Percentiles rank a stretch among this genome's conserved stretches.
Evolutionary conservation across 768 basidiomycete species (phyloP).

Genomic region (Lyophyllum atratum): DNA sequence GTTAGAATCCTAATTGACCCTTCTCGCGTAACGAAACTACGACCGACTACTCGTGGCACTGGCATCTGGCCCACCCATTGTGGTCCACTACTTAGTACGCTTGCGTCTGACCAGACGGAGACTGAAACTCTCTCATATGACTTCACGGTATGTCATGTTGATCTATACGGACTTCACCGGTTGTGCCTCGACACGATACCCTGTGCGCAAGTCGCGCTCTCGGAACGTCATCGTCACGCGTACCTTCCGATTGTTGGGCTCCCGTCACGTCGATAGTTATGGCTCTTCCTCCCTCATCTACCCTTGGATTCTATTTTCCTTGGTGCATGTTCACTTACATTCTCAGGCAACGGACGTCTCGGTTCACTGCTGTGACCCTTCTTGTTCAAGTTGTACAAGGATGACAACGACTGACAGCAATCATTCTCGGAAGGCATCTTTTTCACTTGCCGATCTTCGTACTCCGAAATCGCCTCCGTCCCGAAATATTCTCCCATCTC

Average conservation of each 20-base stretch:
- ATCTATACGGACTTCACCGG: neutral
- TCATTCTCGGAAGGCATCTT: neutral
- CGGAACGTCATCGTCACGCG: neutral
- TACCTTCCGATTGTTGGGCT: neutral
- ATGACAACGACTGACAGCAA: neutral
- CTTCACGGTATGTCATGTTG: neutral
- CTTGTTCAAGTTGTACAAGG: neutral
- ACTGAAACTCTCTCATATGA: neutral
- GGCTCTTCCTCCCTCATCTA: neutral
- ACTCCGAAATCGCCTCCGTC: conserved; percentile 3
- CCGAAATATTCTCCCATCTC: conserved; percentile 1
- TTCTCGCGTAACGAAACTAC: neutral
- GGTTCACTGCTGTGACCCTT: neutral
- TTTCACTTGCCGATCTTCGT: neutral
- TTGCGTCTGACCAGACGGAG: neutral
- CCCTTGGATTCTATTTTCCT: neutral
- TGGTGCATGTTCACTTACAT: neutral
- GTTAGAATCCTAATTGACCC: neutral
- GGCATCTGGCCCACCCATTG: neutral
- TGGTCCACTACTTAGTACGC: neutral
- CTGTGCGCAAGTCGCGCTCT: neutral
- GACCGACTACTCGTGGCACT: neutral
- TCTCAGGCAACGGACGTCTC: neutral
- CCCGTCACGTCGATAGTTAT: too few relatives aligned
- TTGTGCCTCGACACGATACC: neutral